phyloP scores from a whole-genome alignment of 176 grass and related monocot genomes.

The Elaeis guineensis region DNA sequence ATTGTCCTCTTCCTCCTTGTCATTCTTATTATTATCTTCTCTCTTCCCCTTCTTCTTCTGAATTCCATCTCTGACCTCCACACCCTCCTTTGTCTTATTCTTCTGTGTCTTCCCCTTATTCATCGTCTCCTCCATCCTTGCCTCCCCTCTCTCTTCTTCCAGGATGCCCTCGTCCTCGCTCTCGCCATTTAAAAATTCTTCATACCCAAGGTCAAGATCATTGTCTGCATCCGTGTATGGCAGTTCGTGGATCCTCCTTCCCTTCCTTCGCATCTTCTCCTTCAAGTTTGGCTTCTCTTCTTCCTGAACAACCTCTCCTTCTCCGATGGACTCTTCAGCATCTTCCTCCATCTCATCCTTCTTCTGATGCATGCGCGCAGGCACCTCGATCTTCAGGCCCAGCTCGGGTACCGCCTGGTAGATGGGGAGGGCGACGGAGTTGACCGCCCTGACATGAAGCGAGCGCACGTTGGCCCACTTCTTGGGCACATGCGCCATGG shows the following conservation, averaged over 20 bases:
- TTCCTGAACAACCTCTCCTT: not conserved
- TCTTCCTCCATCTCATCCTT: slow-evolving; percentile 1
- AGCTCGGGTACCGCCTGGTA: slow-evolving; percentile 60
- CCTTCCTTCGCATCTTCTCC: slow-evolving; percentile 36
- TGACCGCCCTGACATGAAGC: slow-evolving; percentile 48
- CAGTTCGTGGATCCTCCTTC: not conserved
- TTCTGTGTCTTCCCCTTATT: slow-evolving; percentile 35
- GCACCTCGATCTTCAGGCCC: slow-evolving; percentile 67
- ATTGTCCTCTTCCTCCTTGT: too few species aligned
- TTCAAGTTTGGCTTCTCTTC: slow-evolving; percentile 3
- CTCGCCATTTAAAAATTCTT: too few species aligned
- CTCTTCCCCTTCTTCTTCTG: slow-evolving; percentile 20
- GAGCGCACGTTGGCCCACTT: slow-evolving; percentile 75
- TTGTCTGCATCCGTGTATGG: too few species aligned
- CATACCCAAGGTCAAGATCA: too few species aligned
- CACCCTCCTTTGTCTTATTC: slow-evolving; percentile 1
- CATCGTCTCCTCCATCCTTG: not conserved
- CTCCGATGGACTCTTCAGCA: not conserved
- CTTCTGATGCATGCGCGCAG: slow-evolving; percentile 5
- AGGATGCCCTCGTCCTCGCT: not conserved
- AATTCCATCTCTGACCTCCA: slow-evolving; percentile 11
- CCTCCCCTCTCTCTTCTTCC: not conserved
- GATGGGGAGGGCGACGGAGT: slow-evolving; percentile 59
- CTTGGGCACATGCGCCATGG: slow-evolving; percentile 58
- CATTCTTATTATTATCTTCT: too few species aligned